These are phyloP conservation scores for Dimocarpus longan DNA, from an alignment of 345 rosid genomes.

Conservation along the genomic window DNA sequence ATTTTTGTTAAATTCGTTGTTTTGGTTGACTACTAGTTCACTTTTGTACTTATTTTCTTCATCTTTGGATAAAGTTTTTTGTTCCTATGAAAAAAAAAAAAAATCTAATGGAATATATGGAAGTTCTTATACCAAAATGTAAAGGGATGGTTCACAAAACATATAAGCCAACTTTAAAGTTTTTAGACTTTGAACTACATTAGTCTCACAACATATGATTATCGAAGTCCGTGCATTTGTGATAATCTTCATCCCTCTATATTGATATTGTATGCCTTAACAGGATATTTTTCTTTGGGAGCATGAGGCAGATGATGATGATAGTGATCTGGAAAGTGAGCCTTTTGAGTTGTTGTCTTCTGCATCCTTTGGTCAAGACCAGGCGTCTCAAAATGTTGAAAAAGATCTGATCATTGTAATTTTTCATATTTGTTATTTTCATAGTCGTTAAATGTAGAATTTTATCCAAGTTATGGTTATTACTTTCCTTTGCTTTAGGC, in stretches of 20 bases:
- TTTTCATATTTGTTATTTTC: constrained; percentile 15
- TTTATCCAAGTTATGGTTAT: constrained; percentile 10
- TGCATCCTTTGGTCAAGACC: constrained; percentile 43
- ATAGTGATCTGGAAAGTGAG: constrained; percentile 42
- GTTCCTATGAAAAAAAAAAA: too few relatives aligned
- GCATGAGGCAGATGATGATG: constrained; percentile 38
- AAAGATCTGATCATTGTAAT: constrained; percentile 78
- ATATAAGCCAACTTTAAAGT: not conserved
- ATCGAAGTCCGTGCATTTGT: not conserved
- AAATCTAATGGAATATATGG: not conserved
- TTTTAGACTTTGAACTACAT: not conserved
- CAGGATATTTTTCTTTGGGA: constrained; percentile 30
- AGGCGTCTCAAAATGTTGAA: constrained; percentile 50
- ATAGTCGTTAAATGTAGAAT: constrained; percentile 13
- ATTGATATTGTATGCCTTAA: constrained; percentile 15
- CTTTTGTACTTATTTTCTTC: too few relatives aligned
- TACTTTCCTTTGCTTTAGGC: constrained; percentile 43
- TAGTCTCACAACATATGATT: not conserved
- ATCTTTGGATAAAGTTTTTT: too few relatives aligned
- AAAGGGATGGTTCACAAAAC: not conserved
- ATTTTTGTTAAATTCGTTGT: too few relatives aligned
- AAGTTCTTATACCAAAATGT: not conserved
- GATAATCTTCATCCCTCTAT: not conserved
- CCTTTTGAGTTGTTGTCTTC: constrained; percentile 52
- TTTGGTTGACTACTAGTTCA: too few relatives aligned